Evolutionary conservation across 2,329 filamentous ascomycete species (phyloP).

Genomic region (Septoria petroselini): DNA sequence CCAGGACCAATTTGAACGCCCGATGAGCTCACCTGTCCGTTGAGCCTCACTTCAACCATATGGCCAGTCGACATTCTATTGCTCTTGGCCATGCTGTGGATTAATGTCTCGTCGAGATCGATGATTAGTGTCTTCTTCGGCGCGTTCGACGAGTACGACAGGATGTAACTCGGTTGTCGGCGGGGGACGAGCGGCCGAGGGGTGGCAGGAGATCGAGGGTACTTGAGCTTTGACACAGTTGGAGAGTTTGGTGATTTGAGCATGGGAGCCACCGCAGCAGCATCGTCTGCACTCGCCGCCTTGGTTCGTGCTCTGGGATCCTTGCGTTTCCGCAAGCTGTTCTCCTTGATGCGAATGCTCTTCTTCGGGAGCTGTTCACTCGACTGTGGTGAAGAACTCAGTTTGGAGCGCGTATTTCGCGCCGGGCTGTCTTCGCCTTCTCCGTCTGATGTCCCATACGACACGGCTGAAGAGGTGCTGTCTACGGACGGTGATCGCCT

Average conservation of each 20-base stretch:
- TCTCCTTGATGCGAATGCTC: slow-evolving; percentile 89
- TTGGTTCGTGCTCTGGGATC: slow-evolving; percentile 55
- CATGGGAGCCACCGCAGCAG: slow-evolving; percentile 61
- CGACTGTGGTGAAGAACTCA: slow-evolving; percentile 33
- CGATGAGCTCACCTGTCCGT: slow-evolving; percentile 25
- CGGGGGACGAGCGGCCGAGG: slow-evolving; percentile 86
- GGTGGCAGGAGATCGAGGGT: slow-evolving; percentile 83
- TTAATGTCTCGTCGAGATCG: slow-evolving; percentile 94
- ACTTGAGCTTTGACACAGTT: slow-evolving; percentile 63
- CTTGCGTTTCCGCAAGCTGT: slow-evolving; percentile 69
- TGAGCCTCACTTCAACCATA: slow-evolving; percentile 81
- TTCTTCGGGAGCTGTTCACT: slow-evolving; percentile 42
- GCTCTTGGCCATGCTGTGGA: slow-evolving; percentile 96
- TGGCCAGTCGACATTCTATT: slow-evolving; percentile 93
- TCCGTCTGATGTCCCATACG: slow-evolving; percentile 63
- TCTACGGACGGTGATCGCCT: slow-evolving; percentile 44
- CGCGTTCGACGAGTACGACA: slow-evolving; percentile 54
- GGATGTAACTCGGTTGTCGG: slow-evolving; percentile 83
- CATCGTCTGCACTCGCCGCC: slow-evolving; percentile 36
- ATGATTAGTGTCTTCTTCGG: slow-evolving; percentile 91
- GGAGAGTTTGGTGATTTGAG: slow-evolving; percentile 91
- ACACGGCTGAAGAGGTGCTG: slow-evolving; percentile 48
- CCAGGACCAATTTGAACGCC: slow-evolving; percentile 64
- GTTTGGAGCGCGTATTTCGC: slow-evolving; percentile 63
- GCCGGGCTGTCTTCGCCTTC: slow-evolving; percentile 52